Evolutionary conservation across 768 basidiomycete species (phyloP), one percentile per base, ranked within the genome.

Genomic region (Kwoniella europaea): DNA sequence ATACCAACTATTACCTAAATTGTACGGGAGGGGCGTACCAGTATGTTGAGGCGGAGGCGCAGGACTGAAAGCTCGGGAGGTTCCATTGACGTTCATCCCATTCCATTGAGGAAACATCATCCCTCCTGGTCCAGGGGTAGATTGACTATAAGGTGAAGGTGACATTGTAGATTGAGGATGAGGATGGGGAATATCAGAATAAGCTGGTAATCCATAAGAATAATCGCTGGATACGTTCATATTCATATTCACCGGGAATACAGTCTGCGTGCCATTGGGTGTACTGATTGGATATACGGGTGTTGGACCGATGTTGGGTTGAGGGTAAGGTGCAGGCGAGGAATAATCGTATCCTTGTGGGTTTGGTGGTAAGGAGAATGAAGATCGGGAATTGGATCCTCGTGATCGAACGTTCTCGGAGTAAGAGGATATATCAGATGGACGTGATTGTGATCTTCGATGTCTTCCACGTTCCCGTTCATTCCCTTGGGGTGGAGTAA

Each of bases 1-100:
- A 55, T 69, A 69, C 68, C 68, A 69, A 43, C 61, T 69, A 62
- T 43, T 59, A 1, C 68, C 68, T 46, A 68, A 35, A 61, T 68
- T 62, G 58, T 69, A 63, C 9, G 62, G 68, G 54, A 69, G 58
- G 9, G 64, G 64, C 7, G 64, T 50, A n/a, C 41, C 54, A 9
- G 41, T 35, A 9, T 65, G 63, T 12, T 24, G 27, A 50, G 16
- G 29, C 4, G 50, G 10, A 5, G 63, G 64, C 41, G 42, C 35
- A 10, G 64, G 64, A 50, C 64, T 65, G 54, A 65, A 57, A 0
- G 64, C 64, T 29, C 64, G 18, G 7, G 52, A 50, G 35, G 60
- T 12, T 3, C 62, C 60, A 20, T 43, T 35, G 35, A 35, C 46
- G 1, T 22, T 44, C 52, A 41, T 65, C 42, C 55, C 20, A 22